Evolutionary conservation across 208 protist genomes (phyloP).

Genomic region (Trypanosoma avium): DNA sequence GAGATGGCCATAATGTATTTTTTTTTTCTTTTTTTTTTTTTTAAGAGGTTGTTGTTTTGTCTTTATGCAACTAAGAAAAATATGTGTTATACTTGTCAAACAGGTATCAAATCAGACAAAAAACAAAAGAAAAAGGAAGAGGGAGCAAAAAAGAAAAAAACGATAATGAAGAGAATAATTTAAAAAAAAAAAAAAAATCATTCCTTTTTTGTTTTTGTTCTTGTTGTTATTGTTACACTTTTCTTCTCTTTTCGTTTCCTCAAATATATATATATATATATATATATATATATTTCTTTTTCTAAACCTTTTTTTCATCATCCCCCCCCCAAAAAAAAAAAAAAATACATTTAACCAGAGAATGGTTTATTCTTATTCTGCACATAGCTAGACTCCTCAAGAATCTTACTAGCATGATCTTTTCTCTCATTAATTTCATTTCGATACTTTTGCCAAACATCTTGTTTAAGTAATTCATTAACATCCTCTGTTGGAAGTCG

Average conservation of each 20-base stretch:
- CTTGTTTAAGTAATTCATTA: slow-evolving; percentile 72
- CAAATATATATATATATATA: no score
- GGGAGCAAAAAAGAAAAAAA: slow-evolving; percentile 5
- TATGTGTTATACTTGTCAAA: no score
- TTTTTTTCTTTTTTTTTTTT: no score
- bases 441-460: slow-evolving; percentile 61
- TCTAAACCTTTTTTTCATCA: neutral
- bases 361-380: slow-evolving; percentile 60
- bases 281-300: neutral
- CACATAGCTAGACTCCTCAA: slow-evolving; percentile 77
- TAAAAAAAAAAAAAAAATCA: slow-evolving; percentile 15
- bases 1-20: slow-evolving; percentile 47
- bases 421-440: slow-evolving; percentile 68
- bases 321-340: no score
- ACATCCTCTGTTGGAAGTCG: slow-evolving; percentile 75
- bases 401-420: slow-evolving; percentile 66
- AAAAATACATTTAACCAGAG: slow-evolving; percentile 13
- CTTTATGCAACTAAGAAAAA: no score
- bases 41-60: no score
- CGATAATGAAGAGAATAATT: slow-evolving; percentile 19
- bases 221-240: no score
- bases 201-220: neutral
- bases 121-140: neutral
- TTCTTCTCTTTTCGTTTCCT: no score
- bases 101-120: neutral